Percentiles rank a stretch among this genome's conserved stretches.
Conservation (phyloP, 2,329 filamentous ascomycete genomes). For the Atkinsonella hypoxylon region DNA sequence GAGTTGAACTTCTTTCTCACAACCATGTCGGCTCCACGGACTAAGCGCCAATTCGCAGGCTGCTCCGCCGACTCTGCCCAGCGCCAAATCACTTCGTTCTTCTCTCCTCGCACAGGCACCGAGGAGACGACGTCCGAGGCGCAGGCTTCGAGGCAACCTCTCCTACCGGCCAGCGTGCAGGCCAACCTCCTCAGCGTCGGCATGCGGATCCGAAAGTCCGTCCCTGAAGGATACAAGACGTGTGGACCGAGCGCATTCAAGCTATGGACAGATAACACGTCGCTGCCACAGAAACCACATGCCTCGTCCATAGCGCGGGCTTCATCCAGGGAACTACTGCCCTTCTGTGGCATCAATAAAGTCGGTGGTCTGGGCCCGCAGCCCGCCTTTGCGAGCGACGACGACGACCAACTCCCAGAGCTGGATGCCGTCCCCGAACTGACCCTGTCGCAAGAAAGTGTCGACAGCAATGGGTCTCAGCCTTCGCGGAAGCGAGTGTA, state of each 20-base stretch:
- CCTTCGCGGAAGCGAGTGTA: slow-evolving; percentile 36
- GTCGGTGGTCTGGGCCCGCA: slow-evolving; percentile 57
- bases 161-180: slow-evolving; percentile 56
- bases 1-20: background rate
- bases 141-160: slow-evolving; percentile 25
- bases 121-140: slow-evolving; percentile 17
- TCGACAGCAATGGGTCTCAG: slow-evolving; percentile 23
- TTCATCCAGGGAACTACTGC: slow-evolving; percentile 50
- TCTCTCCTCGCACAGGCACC: slow-evolving; percentile 30
- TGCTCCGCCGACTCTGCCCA: slow-evolving; percentile 45
- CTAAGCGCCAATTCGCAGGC: slow-evolving; percentile 51
- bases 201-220: slow-evolving; percentile 87
- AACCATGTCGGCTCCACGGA: slow-evolving; percentile 40
- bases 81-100: slow-evolving; percentile 54
- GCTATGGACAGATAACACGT: slow-evolving; percentile 32
- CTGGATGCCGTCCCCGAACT: slow-evolving; percentile 34
- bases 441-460: slow-evolving; percentile 44
- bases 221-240: slow-evolving; percentile 90
- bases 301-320: slow-evolving; percentile 12
- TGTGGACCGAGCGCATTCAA: slow-evolving; percentile 35
- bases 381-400: slow-evolving; percentile 24
- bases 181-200: slow-evolving; percentile 80
- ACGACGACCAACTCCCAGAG: slow-evolving; percentile 17
- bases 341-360: slow-evolving; percentile 72
- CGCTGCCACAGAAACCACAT: background rate